Base-by-base conservation (phyloP, 495 filamentous ascomycete genomes). In the Astrothelium subdiscretum region DNA sequence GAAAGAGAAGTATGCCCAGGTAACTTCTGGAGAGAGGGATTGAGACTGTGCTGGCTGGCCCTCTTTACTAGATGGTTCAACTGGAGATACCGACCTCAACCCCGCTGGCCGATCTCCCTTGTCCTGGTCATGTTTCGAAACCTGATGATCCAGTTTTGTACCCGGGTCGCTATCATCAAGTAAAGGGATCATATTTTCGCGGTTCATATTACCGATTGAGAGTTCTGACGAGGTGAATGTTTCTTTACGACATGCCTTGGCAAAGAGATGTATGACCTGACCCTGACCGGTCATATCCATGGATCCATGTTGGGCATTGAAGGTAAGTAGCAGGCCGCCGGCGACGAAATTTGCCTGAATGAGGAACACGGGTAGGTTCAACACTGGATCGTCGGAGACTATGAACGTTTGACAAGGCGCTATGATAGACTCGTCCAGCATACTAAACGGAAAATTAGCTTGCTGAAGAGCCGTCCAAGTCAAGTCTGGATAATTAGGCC, bases 211-310 rank as follows among this genome's bases (percentile, higher is more conserved):
- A 5, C 78, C 81, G 43, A 64, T 54, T 13, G 59, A 59, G 0
- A 83, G 43, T 58, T 84, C 80, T 35, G 75, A 70, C 12, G 44
- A 32, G 2, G 77, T 78, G 62, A 83, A 81, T 12, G 62, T 32
- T 57, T 80, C 74, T 12, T 71, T 67, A 12, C 72, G 69, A 64
- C 81, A 84, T n/a, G 79, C 78, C 68, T 80, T 85, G 15, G 78
- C 73, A 26, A 85, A 64, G 11, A 82, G 72, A 22, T 69, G 18
- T 26, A 83, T 80, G 31, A 83, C 66, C 11, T 75, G 72, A 8
- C 68, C 77, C 65, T 80, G 80, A 5, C 83, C 82, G 2, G 71
- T 78, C 72, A 79, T 77, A 64, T 84, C 82, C 76, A 82, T 80
- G n/a, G 71, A 62, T 40, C 75, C 69, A 63, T 86, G 83, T 32